These are phyloP conservation scores for Alternaria longipes DNA, from an alignment of 2,329 filamentous ascomycete genomes.

Conservation along the genomic window DNA sequence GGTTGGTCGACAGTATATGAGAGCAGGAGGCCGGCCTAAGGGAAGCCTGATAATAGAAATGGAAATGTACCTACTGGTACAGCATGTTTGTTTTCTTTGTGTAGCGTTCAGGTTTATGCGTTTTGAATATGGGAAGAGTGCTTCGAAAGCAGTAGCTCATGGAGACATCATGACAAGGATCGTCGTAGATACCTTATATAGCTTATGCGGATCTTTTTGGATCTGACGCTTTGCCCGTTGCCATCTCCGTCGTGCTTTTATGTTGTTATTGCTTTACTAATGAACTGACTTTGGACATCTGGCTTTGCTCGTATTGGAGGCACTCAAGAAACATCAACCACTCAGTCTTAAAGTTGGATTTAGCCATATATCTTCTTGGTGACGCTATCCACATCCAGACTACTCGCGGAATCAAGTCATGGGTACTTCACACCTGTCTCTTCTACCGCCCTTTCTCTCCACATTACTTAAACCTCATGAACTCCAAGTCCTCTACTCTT, in stretches of 20 bases:
- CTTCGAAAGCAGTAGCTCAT: not conserved
- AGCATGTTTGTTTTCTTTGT: not conserved
- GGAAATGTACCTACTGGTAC: too few species aligned
- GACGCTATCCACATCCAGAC: not conserved
- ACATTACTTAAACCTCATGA: not conserved
- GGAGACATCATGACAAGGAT: not conserved
- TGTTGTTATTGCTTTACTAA: not conserved
- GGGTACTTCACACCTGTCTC: not conserved
- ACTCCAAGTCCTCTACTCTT: slow-evolving; percentile 24
- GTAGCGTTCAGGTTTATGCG: not conserved
- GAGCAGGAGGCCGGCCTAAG: not conserved
- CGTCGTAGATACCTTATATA: not conserved
- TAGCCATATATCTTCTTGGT: not conserved
- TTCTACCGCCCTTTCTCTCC: not conserved
- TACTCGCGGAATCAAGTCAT: not conserved
- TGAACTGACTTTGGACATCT: not conserved
- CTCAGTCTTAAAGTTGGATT: not conserved
- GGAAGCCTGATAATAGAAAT: not conserved
- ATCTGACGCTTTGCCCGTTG: not conserved
- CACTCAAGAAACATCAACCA: not conserved
- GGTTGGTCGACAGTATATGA: not conserved
- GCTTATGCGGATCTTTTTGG: not conserved
- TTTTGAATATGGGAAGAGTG: not conserved
- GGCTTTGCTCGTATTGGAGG: not conserved
- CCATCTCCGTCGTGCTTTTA: not conserved